Percentiles rank a stretch among this genome's conserved stretches.
Conservation (phyloP, 495 filamentous ascomycete species). For the Rhizodiscina lignyota region DNA sequence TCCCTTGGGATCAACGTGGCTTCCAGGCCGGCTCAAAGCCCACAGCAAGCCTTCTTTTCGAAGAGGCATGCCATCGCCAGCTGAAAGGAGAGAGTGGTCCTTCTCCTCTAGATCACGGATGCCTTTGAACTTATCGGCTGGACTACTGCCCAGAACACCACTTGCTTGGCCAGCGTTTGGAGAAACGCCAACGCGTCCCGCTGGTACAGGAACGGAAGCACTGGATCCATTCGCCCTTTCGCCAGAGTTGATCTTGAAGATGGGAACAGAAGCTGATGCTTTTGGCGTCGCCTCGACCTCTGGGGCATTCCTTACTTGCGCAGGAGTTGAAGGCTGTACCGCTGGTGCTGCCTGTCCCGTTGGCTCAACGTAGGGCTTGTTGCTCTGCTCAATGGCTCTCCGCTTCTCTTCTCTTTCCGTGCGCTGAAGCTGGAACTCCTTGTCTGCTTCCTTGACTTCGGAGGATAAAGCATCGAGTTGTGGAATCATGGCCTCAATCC, state of each 20-base stretch:
- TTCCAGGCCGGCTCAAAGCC: slow-evolving; percentile 84
- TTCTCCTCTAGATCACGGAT: slow-evolving; percentile 83
- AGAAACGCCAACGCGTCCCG: background rate
- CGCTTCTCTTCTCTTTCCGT: slow-evolving; percentile 90
- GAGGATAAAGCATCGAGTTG: slow-evolving; percentile 81
- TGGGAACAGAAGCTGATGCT: background rate
- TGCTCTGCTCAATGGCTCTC: slow-evolving; percentile 74
- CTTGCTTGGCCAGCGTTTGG: background rate
- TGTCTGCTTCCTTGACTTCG: slow-evolving; percentile 82
- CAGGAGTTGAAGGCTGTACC: background rate
- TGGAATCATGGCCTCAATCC: slow-evolving; percentile 72
- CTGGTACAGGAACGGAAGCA: background rate
- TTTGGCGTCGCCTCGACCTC: background rate
- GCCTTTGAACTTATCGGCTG: slow-evolving; percentile 57
- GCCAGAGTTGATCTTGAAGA: no score
- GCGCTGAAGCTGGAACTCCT: slow-evolving; percentile 85
- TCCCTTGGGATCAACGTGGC: slow-evolving; percentile 85
- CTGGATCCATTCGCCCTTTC: background rate
- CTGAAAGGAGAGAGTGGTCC: slow-evolving; percentile 28
- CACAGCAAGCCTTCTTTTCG: slow-evolving; percentile 88
- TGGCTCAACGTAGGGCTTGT: slow-evolving; percentile 63
- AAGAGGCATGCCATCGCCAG: slow-evolving; percentile 32
- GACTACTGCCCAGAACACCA: slow-evolving; percentile 19
- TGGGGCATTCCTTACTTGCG: background rate
- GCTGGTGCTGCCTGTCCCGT: slow-evolving; percentile 3